A percentile compares a stretch with the other conserved stretches of the same genome.
These are phyloP conservation scores for Galerina sulciceps DNA, from an alignment of 768 basidiomycete species.

Conservation along the genomic window DNA sequence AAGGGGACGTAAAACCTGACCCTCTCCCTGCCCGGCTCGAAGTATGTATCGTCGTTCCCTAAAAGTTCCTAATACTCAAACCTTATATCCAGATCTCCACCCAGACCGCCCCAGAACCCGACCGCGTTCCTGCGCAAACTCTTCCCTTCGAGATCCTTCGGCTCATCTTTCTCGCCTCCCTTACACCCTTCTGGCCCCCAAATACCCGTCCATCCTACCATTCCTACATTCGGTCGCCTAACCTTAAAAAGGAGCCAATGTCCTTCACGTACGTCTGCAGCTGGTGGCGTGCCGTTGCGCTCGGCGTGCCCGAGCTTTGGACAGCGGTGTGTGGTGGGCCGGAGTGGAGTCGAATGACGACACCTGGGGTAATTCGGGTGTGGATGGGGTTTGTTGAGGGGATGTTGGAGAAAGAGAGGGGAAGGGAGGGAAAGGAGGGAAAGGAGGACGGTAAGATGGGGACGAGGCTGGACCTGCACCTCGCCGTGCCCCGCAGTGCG, in stretches of 20 bases:
- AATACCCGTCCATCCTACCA: background rate
- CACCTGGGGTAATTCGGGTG: slow-evolving; percentile 6
- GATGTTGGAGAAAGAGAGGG: background rate
- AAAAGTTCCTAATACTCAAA: too few species aligned
- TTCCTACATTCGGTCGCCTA: slow-evolving; percentile 1
- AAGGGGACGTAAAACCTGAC: too few species aligned
- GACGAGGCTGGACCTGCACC: slow-evolving; percentile 2
- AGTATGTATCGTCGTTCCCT: too few species aligned
- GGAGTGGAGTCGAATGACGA: slow-evolving; percentile 3
- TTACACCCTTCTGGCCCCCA: background rate
- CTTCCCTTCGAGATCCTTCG: slow-evolving; percentile 15
- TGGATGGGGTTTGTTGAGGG: background rate
- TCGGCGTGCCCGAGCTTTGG: slow-evolving; percentile 11
- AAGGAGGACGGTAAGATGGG: background rate
- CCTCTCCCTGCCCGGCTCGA: too few species aligned
- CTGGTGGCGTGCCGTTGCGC: slow-evolving; percentile 11
- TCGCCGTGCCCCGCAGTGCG: background rate
- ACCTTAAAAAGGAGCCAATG: slow-evolving; percentile 2
- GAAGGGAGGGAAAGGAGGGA: too few species aligned
- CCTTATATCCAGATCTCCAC: too few species aligned
- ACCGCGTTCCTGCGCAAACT: background rate
- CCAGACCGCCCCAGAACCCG: too few species aligned
- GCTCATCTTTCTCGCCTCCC: slow-evolving; percentile 3
- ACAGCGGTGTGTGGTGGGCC: slow-evolving; percentile 2
- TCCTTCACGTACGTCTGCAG: slow-evolving; percentile 8